phyloP scores from a whole-genome alignment of 2,329 filamentous ascomycete genomes.

The Neonectria hederae region DNA sequence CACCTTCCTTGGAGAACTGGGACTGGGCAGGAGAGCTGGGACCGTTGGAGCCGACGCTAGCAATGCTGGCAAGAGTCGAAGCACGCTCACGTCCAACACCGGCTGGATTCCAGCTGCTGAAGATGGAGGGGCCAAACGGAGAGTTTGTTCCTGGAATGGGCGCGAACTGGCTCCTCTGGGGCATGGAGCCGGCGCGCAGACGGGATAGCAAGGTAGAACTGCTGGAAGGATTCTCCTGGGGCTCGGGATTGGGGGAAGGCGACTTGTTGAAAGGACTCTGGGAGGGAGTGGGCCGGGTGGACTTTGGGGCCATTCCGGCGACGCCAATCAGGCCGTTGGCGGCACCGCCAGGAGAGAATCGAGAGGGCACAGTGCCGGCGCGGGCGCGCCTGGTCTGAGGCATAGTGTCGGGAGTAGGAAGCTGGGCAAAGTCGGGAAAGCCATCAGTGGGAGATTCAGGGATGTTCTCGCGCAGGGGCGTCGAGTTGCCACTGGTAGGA shows the following conservation, averaged over 20 bases:
- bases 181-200: slow-evolving; percentile 92
- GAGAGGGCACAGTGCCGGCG: slow-evolving; percentile 94
- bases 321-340: slow-evolving; percentile 67
- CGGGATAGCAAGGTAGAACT: slow-evolving; percentile 83
- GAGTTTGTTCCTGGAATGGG: slow-evolving; percentile 64
- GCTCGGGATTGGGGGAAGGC: slow-evolving; percentile 63
- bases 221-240: slow-evolving; percentile 57
- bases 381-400: slow-evolving; percentile 81
- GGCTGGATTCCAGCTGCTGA: slow-evolving; percentile 83
- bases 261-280: slow-evolving; percentile 84
- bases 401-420: slow-evolving; percentile 71
- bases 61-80: slow-evolving; percentile 82
- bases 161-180: slow-evolving; percentile 79
- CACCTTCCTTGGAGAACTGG: slow-evolving; percentile 84
- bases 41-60: slow-evolving; percentile 90
- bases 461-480: slow-evolving; percentile 95
- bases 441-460: slow-evolving; percentile 96
- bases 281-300: slow-evolving; percentile 84
- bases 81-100: slow-evolving; percentile 78
- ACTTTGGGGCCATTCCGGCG: slow-evolving; percentile 73
- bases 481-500: slow-evolving; percentile 95
- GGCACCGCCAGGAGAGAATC: slow-evolving; percentile 82
- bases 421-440: slow-evolving; percentile 87
- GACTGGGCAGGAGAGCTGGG: slow-evolving; percentile 89
- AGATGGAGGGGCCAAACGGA: slow-evolving; percentile 90